Evolutionary conservation across 345 rosid species (phyloP).

Genomic region (Aegle marmelos): DNA sequence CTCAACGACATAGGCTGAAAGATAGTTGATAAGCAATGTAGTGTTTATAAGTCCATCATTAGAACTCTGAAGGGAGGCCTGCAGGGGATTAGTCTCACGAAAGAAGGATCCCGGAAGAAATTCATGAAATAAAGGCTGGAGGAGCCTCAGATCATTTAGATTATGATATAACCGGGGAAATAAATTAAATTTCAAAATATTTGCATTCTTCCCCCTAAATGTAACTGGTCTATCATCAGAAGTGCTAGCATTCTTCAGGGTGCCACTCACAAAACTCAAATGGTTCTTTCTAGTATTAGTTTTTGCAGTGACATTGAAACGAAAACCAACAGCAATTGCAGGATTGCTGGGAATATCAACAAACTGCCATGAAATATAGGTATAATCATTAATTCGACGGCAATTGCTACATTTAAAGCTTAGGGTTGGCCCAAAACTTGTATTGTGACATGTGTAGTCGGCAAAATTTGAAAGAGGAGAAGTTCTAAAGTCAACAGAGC

Average conservation of each 20-base stretch:
- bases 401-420: slow-evolving; percentile 68
- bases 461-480: slow-evolving; percentile 46
- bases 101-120: slow-evolving; percentile 73
- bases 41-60: slow-evolving; percentile 71
- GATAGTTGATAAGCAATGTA: slow-evolving; percentile 72
- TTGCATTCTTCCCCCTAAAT: slow-evolving; percentile 68
- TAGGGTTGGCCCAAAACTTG: slow-evolving; percentile 75
- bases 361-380: slow-evolving; percentile 83
- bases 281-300: slow-evolving; percentile 47
- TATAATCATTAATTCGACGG: slow-evolving; percentile 44
- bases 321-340: slow-evolving; percentile 87
- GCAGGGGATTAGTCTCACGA: slow-evolving; percentile 62
- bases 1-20: slow-evolving; percentile 83
- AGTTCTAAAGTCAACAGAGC: slow-evolving; percentile 51
- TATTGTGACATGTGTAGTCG: slow-evolving; percentile 63
- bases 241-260: slow-evolving; percentile 56
- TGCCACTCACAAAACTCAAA: slow-evolving; percentile 76
- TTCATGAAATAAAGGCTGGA: slow-evolving; percentile 90
- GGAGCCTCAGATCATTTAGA: slow-evolving; percentile 63
- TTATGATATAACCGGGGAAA: slow-evolving; percentile 76
- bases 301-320: slow-evolving; percentile 67
- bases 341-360: slow-evolving; percentile 80
- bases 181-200: slow-evolving; percentile 71
- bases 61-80: slow-evolving; percentile 60
- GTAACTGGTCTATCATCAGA: slow-evolving; percentile 68